Conservation (phyloP, 345 rosid species). For the Syzygium oleosum region DNA sequence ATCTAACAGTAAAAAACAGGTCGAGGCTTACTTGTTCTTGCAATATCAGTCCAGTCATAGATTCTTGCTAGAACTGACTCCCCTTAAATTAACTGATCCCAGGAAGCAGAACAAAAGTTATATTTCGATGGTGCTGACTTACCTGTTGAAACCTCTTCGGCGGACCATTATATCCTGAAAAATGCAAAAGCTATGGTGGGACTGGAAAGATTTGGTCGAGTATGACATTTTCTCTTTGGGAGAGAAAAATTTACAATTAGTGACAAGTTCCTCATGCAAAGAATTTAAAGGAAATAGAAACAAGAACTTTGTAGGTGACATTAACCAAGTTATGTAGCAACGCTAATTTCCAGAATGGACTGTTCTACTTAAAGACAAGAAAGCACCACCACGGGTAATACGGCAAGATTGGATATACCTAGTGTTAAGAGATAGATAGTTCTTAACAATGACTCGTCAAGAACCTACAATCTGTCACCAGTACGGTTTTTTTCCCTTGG, state of each 20-base stretch:
- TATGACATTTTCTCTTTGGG: background rate
- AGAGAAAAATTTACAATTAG: background rate
- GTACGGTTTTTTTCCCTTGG: too few species aligned
- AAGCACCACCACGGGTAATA: background rate
- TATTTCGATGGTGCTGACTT: background rate
- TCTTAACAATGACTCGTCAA: too few species aligned
- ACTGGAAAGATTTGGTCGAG: background rate
- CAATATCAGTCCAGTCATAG: too few species aligned
- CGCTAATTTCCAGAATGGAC: background rate
- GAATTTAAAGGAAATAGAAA: background rate
- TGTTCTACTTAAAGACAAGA: background rate
- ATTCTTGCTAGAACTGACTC: too few species aligned
- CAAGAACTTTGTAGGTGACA: background rate
- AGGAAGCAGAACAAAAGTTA: background rate
- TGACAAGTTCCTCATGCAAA: background rate
- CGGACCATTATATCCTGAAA: background rate
- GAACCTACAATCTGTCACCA: too few species aligned
- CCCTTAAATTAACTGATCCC: background rate
- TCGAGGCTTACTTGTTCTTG: background rate
- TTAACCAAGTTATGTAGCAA: background rate
- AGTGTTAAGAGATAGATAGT: too few species aligned
- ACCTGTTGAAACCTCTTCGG: background rate
- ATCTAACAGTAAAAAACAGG: background rate
- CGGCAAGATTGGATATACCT: too few species aligned
- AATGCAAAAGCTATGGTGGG: background rate